Base-by-base conservation (phyloP, 805 yeast genomes). In the Metschnikowia aberdeeniae region DNA sequence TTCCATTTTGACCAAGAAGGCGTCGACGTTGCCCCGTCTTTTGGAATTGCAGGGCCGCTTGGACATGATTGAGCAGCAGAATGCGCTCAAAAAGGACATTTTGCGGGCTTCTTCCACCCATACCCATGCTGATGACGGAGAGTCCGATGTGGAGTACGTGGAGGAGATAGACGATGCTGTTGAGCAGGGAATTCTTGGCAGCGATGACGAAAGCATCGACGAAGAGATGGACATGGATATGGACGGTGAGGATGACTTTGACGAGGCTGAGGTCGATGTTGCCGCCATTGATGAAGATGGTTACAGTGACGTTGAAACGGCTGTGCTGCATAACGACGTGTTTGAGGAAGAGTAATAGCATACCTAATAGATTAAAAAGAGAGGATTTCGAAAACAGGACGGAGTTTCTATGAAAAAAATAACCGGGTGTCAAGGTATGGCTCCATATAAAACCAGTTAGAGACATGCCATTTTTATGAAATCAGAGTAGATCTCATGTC, bases 111-210 rank as follows among this genome's bases (percentile, higher is more conserved):
- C 55, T 4, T 54, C 52, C 7, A 26, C 38, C 9, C 46, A 42
- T 22, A 58, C 57, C 19, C 62, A 58, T n/a, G 60, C 54, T n/a
- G 63, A 62, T 7, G 63, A 59, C 7, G 59, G 54, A 1, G 79
- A 75, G 46, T 63, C 71, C 42, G 82, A 75, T 42, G 84, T 84
- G n/a, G 90, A 84, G 54, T 84, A 83, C 56, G 68, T 80, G 20
- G 92, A 84, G 63, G 90, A 83, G 54, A 60, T 84, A 22, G 84
- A 78, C 56, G 81, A 76, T 51, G 77, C 77, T n/a, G 48, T 42
- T 31, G 53, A 52, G 36, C 33, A 46, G 3, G 56, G 56, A n/a
- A 26, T 48, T 5, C 41, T 54, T 33, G 58, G 49, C n/a, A 43
- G 49, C 43, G 62, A 59, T 3, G 49, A 43, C 37, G 55, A 49